Percentiles rank a stretch among this genome's conserved stretches.
Evolutionary conservation across 2,329 filamentous ascomycete genomes (phyloP).

Genomic region (Diplodia intermedia): DNA sequence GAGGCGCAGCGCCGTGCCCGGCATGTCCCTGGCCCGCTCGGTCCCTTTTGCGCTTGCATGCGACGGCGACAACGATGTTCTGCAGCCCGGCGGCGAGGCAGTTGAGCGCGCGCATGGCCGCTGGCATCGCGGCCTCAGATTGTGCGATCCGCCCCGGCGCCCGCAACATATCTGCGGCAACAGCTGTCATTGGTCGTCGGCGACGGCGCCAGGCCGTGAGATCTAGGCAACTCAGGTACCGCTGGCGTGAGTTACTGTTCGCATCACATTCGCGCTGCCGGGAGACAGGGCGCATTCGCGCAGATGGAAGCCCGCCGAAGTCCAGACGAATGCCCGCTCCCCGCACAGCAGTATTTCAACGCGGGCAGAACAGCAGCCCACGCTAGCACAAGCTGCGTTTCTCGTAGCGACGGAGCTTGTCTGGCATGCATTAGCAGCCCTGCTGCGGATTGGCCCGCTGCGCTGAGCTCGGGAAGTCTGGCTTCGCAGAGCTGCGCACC

Average conservation of each 20-base stretch:
- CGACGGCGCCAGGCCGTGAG: slow-evolving; percentile 21
- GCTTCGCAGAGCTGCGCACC: slow-evolving; percentile 30
- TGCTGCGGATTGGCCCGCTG: slow-evolving; percentile 33
- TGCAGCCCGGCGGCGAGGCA: slow-evolving; percentile 13
- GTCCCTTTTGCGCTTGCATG: slow-evolving; percentile 3
- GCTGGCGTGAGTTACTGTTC: slow-evolving; percentile 9
- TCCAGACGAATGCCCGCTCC: background rate
- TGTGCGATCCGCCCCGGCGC: slow-evolving; percentile 30
- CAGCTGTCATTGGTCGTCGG: slow-evolving; percentile 30
- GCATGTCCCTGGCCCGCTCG: slow-evolving; percentile 6
- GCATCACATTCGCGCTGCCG: slow-evolving; percentile 11
- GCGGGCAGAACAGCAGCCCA: slow-evolving; percentile 23
- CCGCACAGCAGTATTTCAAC: slow-evolving; percentile 1
- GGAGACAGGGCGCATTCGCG: background rate
- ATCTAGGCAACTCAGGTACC: slow-evolving; percentile 24
- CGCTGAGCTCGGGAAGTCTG: slow-evolving; percentile 34
- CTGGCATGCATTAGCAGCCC: slow-evolving; percentile 33
- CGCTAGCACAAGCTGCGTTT: slow-evolving; percentile 32
- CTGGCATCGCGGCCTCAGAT: slow-evolving; percentile 29
- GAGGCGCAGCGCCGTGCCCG: slow-evolving; percentile 25
- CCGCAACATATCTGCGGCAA: slow-evolving; percentile 32
- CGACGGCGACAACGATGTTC: slow-evolving; percentile 22
- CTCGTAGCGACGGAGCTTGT: slow-evolving; percentile 34
- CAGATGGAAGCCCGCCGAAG: background rate
- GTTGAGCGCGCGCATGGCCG: slow-evolving; percentile 24